Evolutionary conservation across 1,284 basidiomycete species (phyloP).

Genomic region (Vanrija humicola): DNA sequence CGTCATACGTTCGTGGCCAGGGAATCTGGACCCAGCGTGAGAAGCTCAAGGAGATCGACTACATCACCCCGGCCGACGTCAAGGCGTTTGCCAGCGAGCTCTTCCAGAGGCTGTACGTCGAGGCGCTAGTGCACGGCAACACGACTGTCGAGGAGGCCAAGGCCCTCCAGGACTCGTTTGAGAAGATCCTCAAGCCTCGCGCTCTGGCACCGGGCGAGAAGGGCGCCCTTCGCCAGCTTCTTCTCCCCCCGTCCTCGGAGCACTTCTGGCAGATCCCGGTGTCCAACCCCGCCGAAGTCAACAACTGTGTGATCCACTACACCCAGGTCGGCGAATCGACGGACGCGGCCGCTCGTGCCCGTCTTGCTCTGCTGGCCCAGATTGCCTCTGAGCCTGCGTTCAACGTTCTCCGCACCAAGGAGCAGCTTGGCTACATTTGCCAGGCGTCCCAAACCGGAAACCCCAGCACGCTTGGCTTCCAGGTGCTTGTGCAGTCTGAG

Average conservation of each 20-base stretch:
- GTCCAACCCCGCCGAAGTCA: conserved; percentile 82
- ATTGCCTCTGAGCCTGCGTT: conserved; percentile 89
- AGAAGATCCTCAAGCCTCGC: conserved; percentile 62
- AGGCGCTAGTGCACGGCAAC: conserved; percentile 82
- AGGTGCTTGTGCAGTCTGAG: conserved; percentile 91
- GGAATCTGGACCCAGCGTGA: conserved; percentile 76
- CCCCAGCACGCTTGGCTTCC: conserved; percentile 61
- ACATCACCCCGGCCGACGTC: conserved; percentile 70
- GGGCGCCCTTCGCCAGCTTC: conserved; percentile 59
- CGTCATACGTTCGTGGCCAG: conserved; percentile 66
- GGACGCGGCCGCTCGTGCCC: conserved; percentile 54
- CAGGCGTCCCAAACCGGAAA: conserved; percentile 51
- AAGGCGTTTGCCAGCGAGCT: conserved; percentile 63
- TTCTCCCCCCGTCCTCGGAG: conserved; percentile 69
- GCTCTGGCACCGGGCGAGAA: conserved; percentile 59
- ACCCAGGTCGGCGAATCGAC: conserved; percentile 57
- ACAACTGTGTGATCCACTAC: conserved; percentile 78
- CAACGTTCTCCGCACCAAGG: conserved; percentile 87
- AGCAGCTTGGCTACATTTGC: conserved; percentile 93
- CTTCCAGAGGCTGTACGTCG: conserved; percentile 65
- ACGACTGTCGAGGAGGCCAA: conserved; percentile 76
- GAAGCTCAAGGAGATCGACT: conserved; percentile 68
- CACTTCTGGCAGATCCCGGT: conserved; percentile 66
- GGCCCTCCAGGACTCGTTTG: conserved; percentile 66
- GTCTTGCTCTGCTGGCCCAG: conserved; percentile 56